Evolutionary conservation across 2,329 filamentous ascomycete species (phyloP).

Genomic region (Aspergillus udagawae): DNA sequence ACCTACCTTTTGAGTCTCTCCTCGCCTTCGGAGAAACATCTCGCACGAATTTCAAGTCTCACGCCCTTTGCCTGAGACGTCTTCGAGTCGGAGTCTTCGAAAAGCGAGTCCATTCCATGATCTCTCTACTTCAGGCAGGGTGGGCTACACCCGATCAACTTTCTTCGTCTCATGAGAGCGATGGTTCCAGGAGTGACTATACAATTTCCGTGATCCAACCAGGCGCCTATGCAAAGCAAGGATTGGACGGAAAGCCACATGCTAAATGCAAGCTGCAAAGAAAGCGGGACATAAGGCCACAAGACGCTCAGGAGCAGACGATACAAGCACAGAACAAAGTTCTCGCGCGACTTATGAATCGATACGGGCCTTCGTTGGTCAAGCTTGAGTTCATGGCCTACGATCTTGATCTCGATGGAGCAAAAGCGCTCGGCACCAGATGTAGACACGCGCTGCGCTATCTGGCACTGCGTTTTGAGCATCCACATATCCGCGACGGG

Average conservation of each 20-base stretch:
- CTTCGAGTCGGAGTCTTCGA: conserved; percentile 32
- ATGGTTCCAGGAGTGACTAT: conserved; percentile 7
- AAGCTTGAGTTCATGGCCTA: conserved; percentile 29
- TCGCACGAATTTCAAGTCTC: conserved; percentile 22
- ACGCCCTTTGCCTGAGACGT: conserved; percentile 24
- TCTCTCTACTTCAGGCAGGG: conserved; percentile 27
- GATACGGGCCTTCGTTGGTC: conserved; percentile 25
- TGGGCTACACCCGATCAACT: conserved; percentile 20
- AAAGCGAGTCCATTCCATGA: conserved; percentile 27
- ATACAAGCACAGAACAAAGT: conserved; percentile 23
- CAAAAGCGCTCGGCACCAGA: conserved; percentile 20
- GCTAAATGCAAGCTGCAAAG: conserved; percentile 1
- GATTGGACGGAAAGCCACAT: background rate
- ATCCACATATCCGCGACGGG: conserved; percentile 31
- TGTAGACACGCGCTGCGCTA: conserved; percentile 24
- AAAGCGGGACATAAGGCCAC: background rate
- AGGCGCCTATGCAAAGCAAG: background rate
- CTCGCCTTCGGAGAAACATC: conserved; percentile 31
- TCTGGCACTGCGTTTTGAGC: conserved; percentile 33
- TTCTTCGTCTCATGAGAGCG: background rate
- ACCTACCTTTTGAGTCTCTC: conserved; percentile 26
- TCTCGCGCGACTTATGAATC: conserved; percentile 18
- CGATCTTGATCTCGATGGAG: conserved; percentile 26
- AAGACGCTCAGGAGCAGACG: conserved; percentile 15
- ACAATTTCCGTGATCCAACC: conserved; percentile 16